A percentile compares a stretch with the other conserved stretches of the same genome.
Conservation (phyloP, 2,329 filamentous ascomycete species). For the Neopestalotiopsis sp. region DNA sequence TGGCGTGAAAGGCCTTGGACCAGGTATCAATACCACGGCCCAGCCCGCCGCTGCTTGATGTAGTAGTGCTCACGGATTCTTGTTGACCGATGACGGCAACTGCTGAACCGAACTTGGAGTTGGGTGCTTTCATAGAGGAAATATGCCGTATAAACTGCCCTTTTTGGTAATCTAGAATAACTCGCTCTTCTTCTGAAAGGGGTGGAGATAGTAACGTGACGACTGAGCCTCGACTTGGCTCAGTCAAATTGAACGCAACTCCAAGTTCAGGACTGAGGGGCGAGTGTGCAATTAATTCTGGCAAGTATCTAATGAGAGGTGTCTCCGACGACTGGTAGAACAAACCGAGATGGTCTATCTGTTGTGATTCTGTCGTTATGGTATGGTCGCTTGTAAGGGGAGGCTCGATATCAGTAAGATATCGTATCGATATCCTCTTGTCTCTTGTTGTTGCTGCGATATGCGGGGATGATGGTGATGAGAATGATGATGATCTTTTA, state of each 20-base stretch:
- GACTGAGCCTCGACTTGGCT: constrained; percentile 41
- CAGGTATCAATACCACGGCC: constrained; percentile 47
- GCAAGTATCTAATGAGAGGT: constrained; percentile 40
- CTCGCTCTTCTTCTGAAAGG: constrained; percentile 41
- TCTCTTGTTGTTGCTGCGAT: constrained; percentile 12
- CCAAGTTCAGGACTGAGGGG: constrained; percentile 32
- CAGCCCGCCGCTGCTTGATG: constrained; percentile 2
- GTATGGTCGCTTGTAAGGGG: not conserved
- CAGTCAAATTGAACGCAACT: constrained; percentile 49
- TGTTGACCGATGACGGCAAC: constrained; percentile 38
- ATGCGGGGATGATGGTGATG: constrained; percentile 1
- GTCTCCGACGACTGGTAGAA: not conserved
- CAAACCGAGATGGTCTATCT: not conserved
- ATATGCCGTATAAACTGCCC: constrained; percentile 52
- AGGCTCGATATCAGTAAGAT: not conserved
- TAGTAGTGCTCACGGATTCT: not conserved
- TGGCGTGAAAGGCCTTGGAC: constrained; percentile 59
- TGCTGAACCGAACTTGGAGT: constrained; percentile 53
- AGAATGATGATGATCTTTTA: constrained; percentile 24
- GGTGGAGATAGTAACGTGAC: constrained; percentile 42
- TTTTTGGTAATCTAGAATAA: constrained; percentile 49
- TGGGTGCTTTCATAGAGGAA: constrained; percentile 49
- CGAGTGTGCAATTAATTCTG: constrained; percentile 46
- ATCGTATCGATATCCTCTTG: constrained; percentile 10
- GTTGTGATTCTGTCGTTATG: not conserved